Evolutionary conservation across 768 basidiomycete genomes (phyloP).

Genomic region (Neoboletus brunneissimus): DNA sequence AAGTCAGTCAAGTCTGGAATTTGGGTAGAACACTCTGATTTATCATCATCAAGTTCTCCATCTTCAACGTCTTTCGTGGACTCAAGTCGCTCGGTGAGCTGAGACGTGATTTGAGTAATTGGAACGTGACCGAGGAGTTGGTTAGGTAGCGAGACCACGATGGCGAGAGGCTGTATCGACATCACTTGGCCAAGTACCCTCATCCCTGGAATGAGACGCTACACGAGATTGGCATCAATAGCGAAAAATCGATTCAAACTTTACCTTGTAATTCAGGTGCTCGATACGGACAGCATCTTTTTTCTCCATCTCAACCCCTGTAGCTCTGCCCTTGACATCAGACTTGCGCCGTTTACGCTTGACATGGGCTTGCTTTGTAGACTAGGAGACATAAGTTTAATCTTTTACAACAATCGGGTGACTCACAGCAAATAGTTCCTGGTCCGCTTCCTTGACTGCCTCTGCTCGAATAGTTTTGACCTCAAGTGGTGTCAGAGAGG

Average conservation of each 20-base stretch:
- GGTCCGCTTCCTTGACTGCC: slow-evolving; percentile 79
- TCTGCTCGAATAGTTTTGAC: slow-evolving; percentile 84
- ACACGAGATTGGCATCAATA: slow-evolving; percentile 9
- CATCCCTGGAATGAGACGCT: slow-evolving; percentile 83
- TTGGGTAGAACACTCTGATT: slow-evolving; percentile 29
- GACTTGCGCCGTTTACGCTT: slow-evolving; percentile 49
- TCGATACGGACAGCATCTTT: slow-evolving; percentile 71
- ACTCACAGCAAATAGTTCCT: slow-evolving; percentile 70
- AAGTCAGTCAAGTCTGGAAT: slow-evolving; percentile 73
- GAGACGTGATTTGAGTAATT: slow-evolving; percentile 84
- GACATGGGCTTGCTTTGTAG: slow-evolving; percentile 36
- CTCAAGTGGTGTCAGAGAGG: slow-evolving; percentile 82
- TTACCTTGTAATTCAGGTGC: slow-evolving; percentile 90
- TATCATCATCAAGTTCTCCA: slow-evolving; percentile 45
- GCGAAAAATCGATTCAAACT: neutral
- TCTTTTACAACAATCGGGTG: neutral
- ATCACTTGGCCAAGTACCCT: slow-evolving; percentile 86
- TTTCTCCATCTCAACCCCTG: slow-evolving; percentile 28
- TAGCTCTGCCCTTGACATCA: slow-evolving; percentile 35
- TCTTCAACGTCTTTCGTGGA: slow-evolving; percentile 51
- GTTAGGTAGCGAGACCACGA: slow-evolving; percentile 93
- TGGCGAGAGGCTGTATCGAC: slow-evolving; percentile 80
- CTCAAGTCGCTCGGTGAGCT: slow-evolving; percentile 72
- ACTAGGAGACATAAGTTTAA: slow-evolving; percentile 34
- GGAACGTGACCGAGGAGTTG: slow-evolving; percentile 93